phyloP scores from a whole-genome alignment of 2,329 filamentous ascomycete genomes.

The Neofusicoccum cordaticola region DNA sequence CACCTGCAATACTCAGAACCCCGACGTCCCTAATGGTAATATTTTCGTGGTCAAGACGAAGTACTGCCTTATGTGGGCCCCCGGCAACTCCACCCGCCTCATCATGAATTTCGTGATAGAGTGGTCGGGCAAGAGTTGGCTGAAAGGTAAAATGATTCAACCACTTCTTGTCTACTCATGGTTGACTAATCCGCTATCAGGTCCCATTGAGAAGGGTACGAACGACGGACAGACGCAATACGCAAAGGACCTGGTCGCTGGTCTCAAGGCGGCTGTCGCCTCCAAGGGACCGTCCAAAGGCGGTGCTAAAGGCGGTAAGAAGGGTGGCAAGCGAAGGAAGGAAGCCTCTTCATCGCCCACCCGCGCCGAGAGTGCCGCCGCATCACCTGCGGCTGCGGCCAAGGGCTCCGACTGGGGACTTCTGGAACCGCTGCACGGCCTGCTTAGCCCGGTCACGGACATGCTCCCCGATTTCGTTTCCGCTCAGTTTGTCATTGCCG shows the following conservation, averaged over 20 bases:
- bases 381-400: conserved; percentile 21
- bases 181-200: conserved; percentile 44
- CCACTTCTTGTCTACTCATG: conserved; percentile 14
- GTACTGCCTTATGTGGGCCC: conserved; percentile 91
- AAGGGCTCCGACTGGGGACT: conserved; percentile 63
- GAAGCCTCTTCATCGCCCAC: conserved; percentile 41
- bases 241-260: conserved; percentile 73
- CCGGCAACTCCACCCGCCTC: conserved; percentile 79
- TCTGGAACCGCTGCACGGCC: conserved; percentile 71
- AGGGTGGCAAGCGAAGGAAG: conserved; percentile 58
- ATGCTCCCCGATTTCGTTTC: conserved; percentile 69
- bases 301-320: conserved; percentile 45
- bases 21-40: conserved; percentile 91
- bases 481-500: conserved; percentile 72
- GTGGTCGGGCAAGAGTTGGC: conserved; percentile 97
- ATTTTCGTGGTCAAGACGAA: conserved; percentile 89
- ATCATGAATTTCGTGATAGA: conserved; percentile 89
- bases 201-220: conserved; percentile 92
- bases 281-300: conserved; percentile 57
- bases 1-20: conserved; percentile 80
- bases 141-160: conserved; percentile 65
- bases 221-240: conserved; percentile 85
- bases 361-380: conserved; percentile 24
- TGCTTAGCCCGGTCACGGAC: conserved; percentile 68
- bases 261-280: conserved; percentile 70